Percentiles rank a stretch among this genome's conserved stretches.
phyloP scores from a whole-genome alignment of 106 monocot genomes.

The Apostasia ramifera region DNA sequence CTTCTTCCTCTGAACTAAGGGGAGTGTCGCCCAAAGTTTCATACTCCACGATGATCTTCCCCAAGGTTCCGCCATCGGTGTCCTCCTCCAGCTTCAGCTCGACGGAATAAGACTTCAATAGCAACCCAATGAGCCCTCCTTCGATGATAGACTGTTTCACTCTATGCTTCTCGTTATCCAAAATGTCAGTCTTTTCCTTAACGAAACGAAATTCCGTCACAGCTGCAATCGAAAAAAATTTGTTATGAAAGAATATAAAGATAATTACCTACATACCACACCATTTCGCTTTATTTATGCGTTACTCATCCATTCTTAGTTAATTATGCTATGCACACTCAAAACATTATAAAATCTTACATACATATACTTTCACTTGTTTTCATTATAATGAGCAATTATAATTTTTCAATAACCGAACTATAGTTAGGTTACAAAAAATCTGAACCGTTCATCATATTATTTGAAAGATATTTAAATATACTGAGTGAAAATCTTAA shows the following conservation, averaged over 20 bases:
- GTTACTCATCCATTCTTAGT: no score
- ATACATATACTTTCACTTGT: no score
- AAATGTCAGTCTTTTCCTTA: constrained; percentile 21
- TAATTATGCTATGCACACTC: no score
- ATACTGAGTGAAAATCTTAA: no score
- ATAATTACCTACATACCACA: no score
- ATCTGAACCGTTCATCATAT: no score
- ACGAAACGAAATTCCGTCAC: not conserved
- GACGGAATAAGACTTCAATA: constrained; percentile 16
- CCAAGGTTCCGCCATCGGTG: not conserved
- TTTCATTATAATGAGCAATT: no score
- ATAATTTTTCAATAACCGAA: no score
- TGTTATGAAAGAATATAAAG: not conserved
- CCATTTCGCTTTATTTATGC: no score
- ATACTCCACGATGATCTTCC: constrained; percentile 13
- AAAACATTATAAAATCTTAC: no score
- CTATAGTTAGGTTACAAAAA: no score
- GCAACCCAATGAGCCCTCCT: constrained; percentile 23
- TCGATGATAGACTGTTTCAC: constrained; percentile 22
- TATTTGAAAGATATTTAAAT: no score
- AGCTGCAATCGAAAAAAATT: not conserved
- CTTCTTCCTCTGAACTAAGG: constrained; percentile 16
- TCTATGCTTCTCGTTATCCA: constrained; percentile 16
- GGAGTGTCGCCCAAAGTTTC: constrained; percentile 19
- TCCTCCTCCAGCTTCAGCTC: constrained; percentile 5